Evolutionary conservation across 2,329 filamentous ascomycete genomes (phyloP), one percentile per base, ranked within the genome.

Genomic region (Penicillium sp.): DNA sequence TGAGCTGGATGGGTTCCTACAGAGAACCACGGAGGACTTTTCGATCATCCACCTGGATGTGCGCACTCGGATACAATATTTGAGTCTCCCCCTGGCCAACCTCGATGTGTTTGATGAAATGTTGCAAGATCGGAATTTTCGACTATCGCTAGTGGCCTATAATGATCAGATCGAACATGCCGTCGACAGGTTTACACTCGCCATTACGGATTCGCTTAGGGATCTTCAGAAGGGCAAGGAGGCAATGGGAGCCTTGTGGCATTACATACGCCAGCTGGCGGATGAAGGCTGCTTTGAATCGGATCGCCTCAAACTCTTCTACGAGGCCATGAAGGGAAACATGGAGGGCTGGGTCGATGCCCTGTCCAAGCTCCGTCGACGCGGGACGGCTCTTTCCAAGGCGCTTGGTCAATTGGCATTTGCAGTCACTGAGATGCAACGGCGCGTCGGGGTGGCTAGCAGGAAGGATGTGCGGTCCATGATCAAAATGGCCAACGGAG

Each of bases 121-220:
- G 81, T 77, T 97, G 42, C 85, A 90, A 65, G 89, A 96, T 63
- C 83, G 87, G 54, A 79, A 79, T 45, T 97, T 95, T 67, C 84
- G 92, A 13, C 75, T 83, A 15, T 85, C 92, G 59, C 88, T 97
- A 45, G 78, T 95, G 32, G 83, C 86, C 43, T 89, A 91, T 46
- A 96, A 96, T 63, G 86, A 93, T 62, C 88, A 87, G 67, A 95
- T 97, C 54, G 90, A 95, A 63, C 87, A 90, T 68, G 89, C 95
- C 48, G 80, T 95, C 41, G 81, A 82, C n/a, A 80, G 89, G 55
- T 95, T 92, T 27, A 84, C 84, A 12, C 76, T 78, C 20, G 81
- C 86, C 18, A 83, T 95, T 68, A 84, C 87, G 51, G 88, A 91
- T 65, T 83, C 86, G 43, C 75, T 92, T 32, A 81, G 85, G 59